Evolutionary conservation across 768 basidiomycete species (phyloP).

Genomic region (Tulasnella sp.): DNA sequence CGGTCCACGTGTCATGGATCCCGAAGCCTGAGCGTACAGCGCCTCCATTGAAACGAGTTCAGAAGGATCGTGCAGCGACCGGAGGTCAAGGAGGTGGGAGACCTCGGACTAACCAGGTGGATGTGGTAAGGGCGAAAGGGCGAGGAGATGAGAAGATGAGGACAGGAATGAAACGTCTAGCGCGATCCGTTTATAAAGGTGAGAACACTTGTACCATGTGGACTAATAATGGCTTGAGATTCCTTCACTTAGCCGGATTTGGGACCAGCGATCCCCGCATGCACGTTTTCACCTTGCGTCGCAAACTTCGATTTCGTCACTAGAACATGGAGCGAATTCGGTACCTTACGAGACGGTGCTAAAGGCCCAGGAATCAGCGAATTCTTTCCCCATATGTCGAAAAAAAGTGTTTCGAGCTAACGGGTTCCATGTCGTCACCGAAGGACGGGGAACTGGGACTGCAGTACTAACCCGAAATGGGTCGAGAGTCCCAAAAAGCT

Average conservation of each 20-base stretch:
- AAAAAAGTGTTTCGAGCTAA: neutral
- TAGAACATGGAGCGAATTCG: neutral
- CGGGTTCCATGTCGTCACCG: neutral
- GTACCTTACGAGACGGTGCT: neutral
- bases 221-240: neutral
- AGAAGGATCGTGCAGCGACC: neutral
- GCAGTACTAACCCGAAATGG: neutral
- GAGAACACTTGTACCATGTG: neutral
- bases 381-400: neutral
- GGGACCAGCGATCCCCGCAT: neutral
- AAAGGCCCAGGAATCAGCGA: neutral
- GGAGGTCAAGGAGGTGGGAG: neutral
- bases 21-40: neutral
- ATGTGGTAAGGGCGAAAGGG: neutral
- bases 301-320: neutral
- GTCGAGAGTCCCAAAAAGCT: neutral
- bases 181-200: neutral
- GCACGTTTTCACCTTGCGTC: neutral
- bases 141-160: neutral
- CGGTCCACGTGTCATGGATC: neutral
- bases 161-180: neutral
- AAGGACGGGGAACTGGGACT: neutral
- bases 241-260: neutral
- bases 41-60: neutral
- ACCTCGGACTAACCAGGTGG: neutral